These are phyloP conservation scores for Chaetomiaceae sp. DNA, from an alignment of 2,329 filamentous ascomycete genomes.

Conservation along the genomic window DNA sequence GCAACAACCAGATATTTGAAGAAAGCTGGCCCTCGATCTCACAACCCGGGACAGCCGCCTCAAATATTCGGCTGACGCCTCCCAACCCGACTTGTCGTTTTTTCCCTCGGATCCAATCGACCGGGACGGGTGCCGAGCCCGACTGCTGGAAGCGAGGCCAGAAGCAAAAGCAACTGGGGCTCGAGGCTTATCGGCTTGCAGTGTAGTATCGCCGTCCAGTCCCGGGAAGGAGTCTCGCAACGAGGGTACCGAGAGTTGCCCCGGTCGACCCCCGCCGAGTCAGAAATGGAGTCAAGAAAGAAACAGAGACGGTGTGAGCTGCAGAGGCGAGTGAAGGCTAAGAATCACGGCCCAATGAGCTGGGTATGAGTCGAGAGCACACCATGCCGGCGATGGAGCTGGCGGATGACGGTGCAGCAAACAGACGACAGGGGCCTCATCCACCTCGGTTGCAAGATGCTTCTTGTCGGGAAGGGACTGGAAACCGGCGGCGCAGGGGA, in stretches of 20 bases:
- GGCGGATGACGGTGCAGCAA: background rate
- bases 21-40: background rate
- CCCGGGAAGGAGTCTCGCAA: background rate
- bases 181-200: constrained; percentile 7
- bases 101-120: background rate
- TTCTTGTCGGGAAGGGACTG: no score
- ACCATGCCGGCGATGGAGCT: background rate
- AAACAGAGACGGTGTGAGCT: background rate
- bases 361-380: constrained; percentile 3
- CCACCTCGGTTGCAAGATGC: background rate
- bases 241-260: background rate
- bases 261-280: background rate
- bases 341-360: constrained; percentile 4
- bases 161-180: constrained; percentile 9
- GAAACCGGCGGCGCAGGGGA: no score
- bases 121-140: background rate
- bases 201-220: background rate
- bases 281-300: background rate
- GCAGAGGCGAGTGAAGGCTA: background rate
- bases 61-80: no score
- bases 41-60: background rate
- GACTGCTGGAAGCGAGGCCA: background rate
- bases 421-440: background rate
- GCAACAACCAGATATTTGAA: background rate
- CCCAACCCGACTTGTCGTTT: background rate